Base-by-base conservation (phyloP, 108 stramenopile species). In the Conticribra weissflogii region DNA sequence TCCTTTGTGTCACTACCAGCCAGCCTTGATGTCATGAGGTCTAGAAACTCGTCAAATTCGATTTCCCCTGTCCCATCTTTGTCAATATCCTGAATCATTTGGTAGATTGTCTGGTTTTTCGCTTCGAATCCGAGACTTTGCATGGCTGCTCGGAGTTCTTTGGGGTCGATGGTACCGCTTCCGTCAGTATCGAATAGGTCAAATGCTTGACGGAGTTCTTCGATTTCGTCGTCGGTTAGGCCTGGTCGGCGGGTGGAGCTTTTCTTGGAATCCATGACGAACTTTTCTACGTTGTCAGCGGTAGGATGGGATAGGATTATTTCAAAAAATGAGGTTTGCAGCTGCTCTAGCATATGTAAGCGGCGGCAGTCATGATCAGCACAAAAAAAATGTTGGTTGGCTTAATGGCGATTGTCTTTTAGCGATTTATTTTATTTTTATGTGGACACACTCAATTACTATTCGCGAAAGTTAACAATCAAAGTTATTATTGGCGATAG, bases 101-200 rank as follows among this genome's bases (percentile, higher is more conserved):
- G 90, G 54, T 94, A 94, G 28, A 97, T 93, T 18, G 93, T 94
- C 70, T 92, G 88, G 78, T 96, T 96, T 82, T 97, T 95, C 45
- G 92, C 80, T 36, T 95, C 93, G 67, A 95, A 94, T 18, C 96
- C 96, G 44, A 97, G 82, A n/a, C 85, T 87, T 46, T 91, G 86
- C 95, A 97, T 96, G 49, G 96, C 96, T 4, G 88, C 89, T 55
- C 94, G 94, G 18, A 97, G 88, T 78, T 97, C 96, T 65, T 93
- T 93, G 16, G 93, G 94, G 55, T 97, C 95, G 68, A 97, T 97
- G 12, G 92, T 96, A 0, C 91, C 91, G 22, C 63, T 64, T 21
- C 75, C 75, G 63, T 81, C 80, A 30, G 80, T 81, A 55, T 81
- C 80, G 52, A 81, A 81, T 7, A 77, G 71, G 75, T 77, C 71